Evolutionary conservation across 306 rosid species (phyloP), one percentile per base, ranked within the genome.

Genomic region (Psophocarpus tetragonolobus): DNA sequence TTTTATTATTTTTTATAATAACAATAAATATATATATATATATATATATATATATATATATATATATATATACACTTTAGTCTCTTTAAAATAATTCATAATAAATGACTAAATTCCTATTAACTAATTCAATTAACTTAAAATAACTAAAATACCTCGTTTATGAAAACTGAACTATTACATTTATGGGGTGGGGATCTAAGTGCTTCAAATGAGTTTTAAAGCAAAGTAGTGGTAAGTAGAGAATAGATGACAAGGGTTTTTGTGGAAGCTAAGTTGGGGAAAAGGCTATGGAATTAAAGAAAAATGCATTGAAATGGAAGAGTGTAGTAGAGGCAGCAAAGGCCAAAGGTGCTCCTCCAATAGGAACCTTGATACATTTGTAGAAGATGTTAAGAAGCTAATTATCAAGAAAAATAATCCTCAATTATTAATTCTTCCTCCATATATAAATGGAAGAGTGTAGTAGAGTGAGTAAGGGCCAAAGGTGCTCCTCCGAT

Each of bases 401-500:
- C 56, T 48, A 17, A 4, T 1, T 17, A 2, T 4, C 10, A 1
- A 15, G 8, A 15, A n/a, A 48, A 48, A 3, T 17, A 48, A 6
- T 45, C 18, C 48, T 11, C 48, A 42, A 2, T 15, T 14, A 3
- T 15, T 39, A 39, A 0, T 2, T 8, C 4, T 6, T 0, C 10
- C 21, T 45, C n/a, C n/a, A n/a, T n/a, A n/a, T n/a, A n/a, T n/a
- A n/a, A n/a, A n/a, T n/a, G n/a, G n/a, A n/a, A n/a, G n/a, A n/a
- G n/a, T n/a, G n/a, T n/a, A n/a, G n/a, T n/a, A n/a, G n/a, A n/a
- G n/a, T n/a, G n/a, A n/a, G n/a, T n/a, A n/a, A n/a, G n/a, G n/a
- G n/a, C n/a, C n/a, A n/a, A n/a, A n/a, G n/a, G n/a, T n/a, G 94
- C 2, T 87, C 90, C 1, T 87, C 92, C 1, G 45, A 77, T 8